Conservation (phyloP, 106 monocot genomes). For the Hemerocallis citrina region DNA sequence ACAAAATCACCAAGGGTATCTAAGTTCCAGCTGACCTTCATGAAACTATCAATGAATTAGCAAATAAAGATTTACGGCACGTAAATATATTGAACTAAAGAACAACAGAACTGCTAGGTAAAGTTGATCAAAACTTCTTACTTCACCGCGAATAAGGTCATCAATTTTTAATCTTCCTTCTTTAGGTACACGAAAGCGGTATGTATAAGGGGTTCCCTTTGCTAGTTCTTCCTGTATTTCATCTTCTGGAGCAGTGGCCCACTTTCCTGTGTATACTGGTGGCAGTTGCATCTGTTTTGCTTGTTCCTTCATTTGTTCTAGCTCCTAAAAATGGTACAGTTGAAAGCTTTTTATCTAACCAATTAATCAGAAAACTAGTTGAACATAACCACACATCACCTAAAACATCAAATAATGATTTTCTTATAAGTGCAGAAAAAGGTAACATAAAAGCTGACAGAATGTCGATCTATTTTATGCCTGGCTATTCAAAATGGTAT, state of each 20-base stretch:
- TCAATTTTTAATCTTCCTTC: slow-evolving; percentile 76
- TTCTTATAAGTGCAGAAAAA: no score
- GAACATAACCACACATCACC: slow-evolving; percentile 1
- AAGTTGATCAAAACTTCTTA: slow-evolving; percentile 28
- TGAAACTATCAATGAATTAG: slow-evolving; percentile 48
- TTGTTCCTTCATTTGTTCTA: slow-evolving; percentile 90
- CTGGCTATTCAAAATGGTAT: slow-evolving; percentile 88
- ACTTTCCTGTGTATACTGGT: slow-evolving; percentile 95
- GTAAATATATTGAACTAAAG: no score
- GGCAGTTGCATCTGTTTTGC: slow-evolving; percentile 87
- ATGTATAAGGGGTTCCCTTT: slow-evolving; percentile 85
- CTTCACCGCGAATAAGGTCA: slow-evolving; percentile 97
- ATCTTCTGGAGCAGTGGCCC: slow-evolving; percentile 72
- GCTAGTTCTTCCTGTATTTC: slow-evolving; percentile 76
- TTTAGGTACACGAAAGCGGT: slow-evolving; percentile 90
- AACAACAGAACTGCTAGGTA: no score
- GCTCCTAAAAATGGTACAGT: slow-evolving; percentile 38
- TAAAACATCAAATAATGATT: no score
- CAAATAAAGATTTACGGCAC: not conserved
- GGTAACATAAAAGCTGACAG: no score
- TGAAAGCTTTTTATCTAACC: not conserved
- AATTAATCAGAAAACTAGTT: slow-evolving; percentile 8
- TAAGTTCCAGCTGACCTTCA: slow-evolving; percentile 97
- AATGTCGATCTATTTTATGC: no score
- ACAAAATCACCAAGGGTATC: slow-evolving; percentile 98